Evolutionary conservation across 2,329 filamentous ascomycete species (phyloP).

Genomic region (Ceratocystis diversiconidia): DNA sequence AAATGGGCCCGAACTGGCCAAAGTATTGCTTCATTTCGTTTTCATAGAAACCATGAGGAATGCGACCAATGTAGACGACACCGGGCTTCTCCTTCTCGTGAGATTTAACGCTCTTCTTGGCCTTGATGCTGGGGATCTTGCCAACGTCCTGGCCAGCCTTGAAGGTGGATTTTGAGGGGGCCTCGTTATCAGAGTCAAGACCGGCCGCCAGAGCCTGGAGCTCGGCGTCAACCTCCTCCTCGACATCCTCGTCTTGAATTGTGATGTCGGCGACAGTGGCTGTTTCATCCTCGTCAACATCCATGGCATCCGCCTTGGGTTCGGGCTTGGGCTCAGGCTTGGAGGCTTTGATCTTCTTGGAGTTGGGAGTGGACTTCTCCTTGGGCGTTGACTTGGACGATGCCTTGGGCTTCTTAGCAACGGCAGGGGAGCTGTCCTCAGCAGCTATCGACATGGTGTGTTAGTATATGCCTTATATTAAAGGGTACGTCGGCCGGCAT

Average conservation of each 20-base stretch:
- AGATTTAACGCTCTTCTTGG: conserved; percentile 28
- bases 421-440: conserved; percentile 33
- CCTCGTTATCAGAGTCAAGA: conserved; percentile 32
- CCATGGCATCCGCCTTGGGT: conserved; percentile 20
- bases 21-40: conserved; percentile 90
- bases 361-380: conserved; percentile 11
- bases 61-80: conserved; percentile 77
- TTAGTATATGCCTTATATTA: conserved; percentile 9
- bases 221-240: conserved; percentile 30
- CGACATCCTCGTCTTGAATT: conserved; percentile 25
- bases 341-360: conserved; percentile 8
- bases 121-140: conserved; percentile 36
- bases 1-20: conserved; percentile 77
- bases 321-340: background rate
- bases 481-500: background rate
- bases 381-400: conserved; percentile 27
- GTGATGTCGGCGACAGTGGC: conserved; percentile 23
- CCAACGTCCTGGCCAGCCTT: conserved; percentile 37
- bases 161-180: conserved; percentile 27
- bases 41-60: conserved; percentile 93
- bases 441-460: conserved; percentile 24
- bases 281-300: conserved; percentile 20
- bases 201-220: conserved; percentile 32
- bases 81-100: conserved; percentile 45
- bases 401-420: conserved; percentile 34